phyloP scores from a whole-genome alignment of 2,329 filamentous ascomycete genomes.

The Aspergillus viridinutans region DNA sequence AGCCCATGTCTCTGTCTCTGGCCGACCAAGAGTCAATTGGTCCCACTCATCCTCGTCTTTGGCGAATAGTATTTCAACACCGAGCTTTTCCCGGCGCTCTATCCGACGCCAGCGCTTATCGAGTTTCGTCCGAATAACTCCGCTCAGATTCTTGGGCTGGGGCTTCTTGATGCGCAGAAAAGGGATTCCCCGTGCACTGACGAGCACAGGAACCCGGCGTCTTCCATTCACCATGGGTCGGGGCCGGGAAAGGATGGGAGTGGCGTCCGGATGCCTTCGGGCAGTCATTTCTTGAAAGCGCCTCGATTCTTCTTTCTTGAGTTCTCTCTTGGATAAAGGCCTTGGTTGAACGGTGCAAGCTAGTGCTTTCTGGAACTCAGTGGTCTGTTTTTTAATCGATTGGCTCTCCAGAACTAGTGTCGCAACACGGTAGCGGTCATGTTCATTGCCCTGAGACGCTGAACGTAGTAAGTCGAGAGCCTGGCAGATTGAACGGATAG shows the following conservation, averaged over 20 bases:
- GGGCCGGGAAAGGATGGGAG: conserved; percentile 35
- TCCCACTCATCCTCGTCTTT: conserved; percentile 43
- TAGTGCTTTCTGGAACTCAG: conserved; percentile 16
- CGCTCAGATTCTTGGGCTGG: conserved; percentile 37
- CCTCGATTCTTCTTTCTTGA: conserved; percentile 22
- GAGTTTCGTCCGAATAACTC: conserved; percentile 34
- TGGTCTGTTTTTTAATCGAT: conserved; percentile 18
- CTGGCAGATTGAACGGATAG: conserved; percentile 16
- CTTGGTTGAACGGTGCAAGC: conserved; percentile 15
- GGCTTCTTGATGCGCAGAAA: conserved; percentile 44
- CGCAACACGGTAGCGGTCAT: conserved; percentile 21
- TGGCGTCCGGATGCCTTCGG: conserved; percentile 29
- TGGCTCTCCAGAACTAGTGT: conserved; percentile 24
- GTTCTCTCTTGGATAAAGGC: conserved; percentile 17
- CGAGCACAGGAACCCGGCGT: conserved; percentile 38
- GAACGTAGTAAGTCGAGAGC: conserved; percentile 36
- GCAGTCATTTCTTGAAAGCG: conserved; percentile 26
- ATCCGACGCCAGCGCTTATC: conserved; percentile 32
- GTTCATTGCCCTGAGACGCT: conserved; percentile 25
- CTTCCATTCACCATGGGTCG: conserved; percentile 29
- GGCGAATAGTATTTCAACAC: conserved; percentile 29
- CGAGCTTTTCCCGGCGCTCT: conserved; percentile 28
- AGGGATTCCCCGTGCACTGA: conserved; percentile 40
- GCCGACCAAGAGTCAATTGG: conserved; percentile 19
- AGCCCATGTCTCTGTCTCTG: conserved; percentile 23